phyloP scores from a whole-genome alignment of 495 filamentous ascomycete species.

The Neurospora intermedia region DNA sequence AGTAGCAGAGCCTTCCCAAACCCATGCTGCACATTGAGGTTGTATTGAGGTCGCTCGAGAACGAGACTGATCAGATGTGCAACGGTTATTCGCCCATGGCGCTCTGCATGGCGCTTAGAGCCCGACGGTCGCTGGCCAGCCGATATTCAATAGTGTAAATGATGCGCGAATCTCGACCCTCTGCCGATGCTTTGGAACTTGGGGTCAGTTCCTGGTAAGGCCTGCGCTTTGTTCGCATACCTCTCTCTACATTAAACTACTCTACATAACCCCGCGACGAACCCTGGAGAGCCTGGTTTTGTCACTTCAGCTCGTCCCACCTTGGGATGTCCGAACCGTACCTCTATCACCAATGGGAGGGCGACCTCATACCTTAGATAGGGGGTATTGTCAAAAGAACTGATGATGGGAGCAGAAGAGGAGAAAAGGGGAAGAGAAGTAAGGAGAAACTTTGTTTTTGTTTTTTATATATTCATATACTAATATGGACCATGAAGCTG shows the following conservation, averaged over 20 bases:
- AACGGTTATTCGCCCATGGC: not conserved
- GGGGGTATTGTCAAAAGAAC: not conserved
- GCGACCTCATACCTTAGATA: not conserved
- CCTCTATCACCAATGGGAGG: not conserved
- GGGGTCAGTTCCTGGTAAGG: not conserved
- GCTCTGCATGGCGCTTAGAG: not conserved
- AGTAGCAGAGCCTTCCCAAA: not conserved
- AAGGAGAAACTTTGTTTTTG: no score
- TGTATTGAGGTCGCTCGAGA: not conserved
- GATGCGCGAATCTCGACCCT: not conserved
- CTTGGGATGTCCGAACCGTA: not conserved
- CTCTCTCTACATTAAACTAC: not conserved
- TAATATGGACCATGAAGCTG: not conserved
- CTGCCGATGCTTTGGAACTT: not conserved
- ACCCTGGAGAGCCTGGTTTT: not conserved
- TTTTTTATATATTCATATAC: fast-evolving
- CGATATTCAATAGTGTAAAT: not conserved
- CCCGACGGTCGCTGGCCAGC: not conserved
- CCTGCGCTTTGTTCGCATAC: not conserved
- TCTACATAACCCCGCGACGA: not conserved
- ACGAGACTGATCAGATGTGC: not conserved
- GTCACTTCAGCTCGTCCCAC: not conserved
- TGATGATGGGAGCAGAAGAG: not conserved
- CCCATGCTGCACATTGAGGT: not conserved
- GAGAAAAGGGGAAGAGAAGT: not conserved